Base-by-base conservation (phyloP, 306 rosid species). In the Lathyrus oleraceus region DNA sequence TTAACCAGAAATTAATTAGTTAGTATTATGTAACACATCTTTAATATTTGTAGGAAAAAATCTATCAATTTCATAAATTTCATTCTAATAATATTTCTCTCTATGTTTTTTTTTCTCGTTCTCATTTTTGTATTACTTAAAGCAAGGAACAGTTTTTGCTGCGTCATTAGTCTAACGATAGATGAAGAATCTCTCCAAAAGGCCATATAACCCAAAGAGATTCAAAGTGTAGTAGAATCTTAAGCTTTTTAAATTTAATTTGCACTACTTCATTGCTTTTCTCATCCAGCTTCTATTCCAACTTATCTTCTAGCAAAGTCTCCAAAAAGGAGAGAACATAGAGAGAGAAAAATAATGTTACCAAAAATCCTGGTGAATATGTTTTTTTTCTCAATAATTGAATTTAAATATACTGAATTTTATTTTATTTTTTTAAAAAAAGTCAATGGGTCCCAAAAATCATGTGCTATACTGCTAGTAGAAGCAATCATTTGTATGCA, bases 401-500 rank as follows among this genome's bases (percentile, higher is more conserved):
- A 35, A 35, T 35, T 7, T 35, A 35, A 35, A 61, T 40, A 48
- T n/a, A 19, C 35, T 73, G 23, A 25, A 0, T 21, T 6, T 49
- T 23, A 17, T 43, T 10, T 10, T 21, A 3, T 59, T 4, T 10
- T 10, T 8, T 6, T 25, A 25, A 25, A 35, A 35, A 35, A 35
- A 35, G 2, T 35, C 21, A 79, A 6, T 15, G 39, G 57, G 35
- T 42, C 52, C 30, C 71, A 35, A 43, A 66, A 69, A 28, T 12
- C 59, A 40, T 30, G 45, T 71, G 62, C 63, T 60, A 39, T 79
- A 42, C 45, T 63, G 45, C 70, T 28, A 44, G 73, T 70, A 65
- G 17, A 65, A 32, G 10, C 28, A 39, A 52, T 73, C 73, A 54
- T 75, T 85, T 75, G 36, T 79, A 81, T 16, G 69, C 72, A 64